phyloP scores from a whole-genome alignment of 2,329 filamentous ascomycete species.

The Arachnopeziza araneosa region DNA sequence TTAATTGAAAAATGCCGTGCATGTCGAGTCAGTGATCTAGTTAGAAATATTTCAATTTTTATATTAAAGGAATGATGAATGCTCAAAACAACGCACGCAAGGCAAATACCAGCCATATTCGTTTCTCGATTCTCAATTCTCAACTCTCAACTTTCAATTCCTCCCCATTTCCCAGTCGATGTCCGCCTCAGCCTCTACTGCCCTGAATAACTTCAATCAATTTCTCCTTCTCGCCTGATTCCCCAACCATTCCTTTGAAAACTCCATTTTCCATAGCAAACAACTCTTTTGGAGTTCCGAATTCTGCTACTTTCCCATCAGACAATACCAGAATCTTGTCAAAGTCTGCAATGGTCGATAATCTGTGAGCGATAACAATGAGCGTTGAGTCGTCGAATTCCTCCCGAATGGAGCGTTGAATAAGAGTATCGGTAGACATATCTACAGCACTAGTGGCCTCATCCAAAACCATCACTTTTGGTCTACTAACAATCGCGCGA shows the following conservation, averaged over 20 bases:
- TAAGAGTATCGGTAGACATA: conserved; percentile 68
- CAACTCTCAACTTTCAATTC: no score
- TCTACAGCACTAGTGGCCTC: conserved; percentile 76
- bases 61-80: no score
- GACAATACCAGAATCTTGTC: conserved; percentile 68
- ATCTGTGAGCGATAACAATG: conserved; percentile 68
- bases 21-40: no score
- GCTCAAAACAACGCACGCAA: no score
- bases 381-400: conserved; percentile 65
- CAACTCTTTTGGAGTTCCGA: conserved; percentile 57
- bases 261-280: conserved; percentile 43
- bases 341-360: conserved; percentile 73
- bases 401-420: conserved; percentile 67
- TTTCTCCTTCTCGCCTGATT: conserved; percentile 49
- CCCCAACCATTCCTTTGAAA: conserved; percentile 59
- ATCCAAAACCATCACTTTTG: conserved; percentile 74
- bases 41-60: no score
- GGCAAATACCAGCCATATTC: no score
- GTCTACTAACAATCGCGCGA: conserved; percentile 64
- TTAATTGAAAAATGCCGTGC: no score
- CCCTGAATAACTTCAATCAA: conserved; percentile 19
- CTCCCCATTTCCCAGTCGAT: no score
- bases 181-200: not conserved
- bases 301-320: conserved; percentile 63
- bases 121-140: no score